These are phyloP conservation scores for Ziziphus jujuba DNA, from an alignment of 306 rosid species.

Conservation along the genomic window DNA sequence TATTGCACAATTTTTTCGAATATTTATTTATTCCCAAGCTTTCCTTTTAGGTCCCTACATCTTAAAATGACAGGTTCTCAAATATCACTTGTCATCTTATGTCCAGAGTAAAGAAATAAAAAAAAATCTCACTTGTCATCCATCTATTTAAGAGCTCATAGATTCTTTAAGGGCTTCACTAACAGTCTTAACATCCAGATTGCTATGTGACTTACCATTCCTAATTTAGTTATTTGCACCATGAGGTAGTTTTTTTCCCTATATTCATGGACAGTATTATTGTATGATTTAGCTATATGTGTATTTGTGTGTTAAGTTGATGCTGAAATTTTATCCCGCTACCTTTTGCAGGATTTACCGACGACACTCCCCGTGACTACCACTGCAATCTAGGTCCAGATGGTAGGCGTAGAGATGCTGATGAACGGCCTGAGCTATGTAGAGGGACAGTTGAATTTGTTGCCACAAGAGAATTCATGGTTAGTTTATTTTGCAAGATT, in stretches of 20 bases:
- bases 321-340: conserved; percentile 6
- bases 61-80: too few relatives aligned
- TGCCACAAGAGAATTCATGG: conserved; percentile 96
- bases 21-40: too few relatives aligned
- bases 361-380: conserved; percentile 97
- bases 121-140: too few relatives aligned
- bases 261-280: conserved; percentile 8
- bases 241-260: background rate
- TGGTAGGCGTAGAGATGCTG: conserved; percentile 96
- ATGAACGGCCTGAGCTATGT: conserved; percentile 93
- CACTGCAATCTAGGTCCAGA: conserved; percentile 99
- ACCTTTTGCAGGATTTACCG: conserved; percentile 76
- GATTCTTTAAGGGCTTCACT: background rate
- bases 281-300: background rate
- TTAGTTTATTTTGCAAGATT: conserved; percentile 41
- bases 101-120: too few relatives aligned
- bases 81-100: too few relatives aligned
- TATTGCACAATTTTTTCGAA: too few relatives aligned
- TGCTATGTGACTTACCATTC: conserved; percentile 1
- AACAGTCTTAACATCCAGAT: background rate
- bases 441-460: conserved; percentile 98
- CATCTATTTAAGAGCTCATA: background rate
- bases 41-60: too few relatives aligned
- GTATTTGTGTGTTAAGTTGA: background rate
- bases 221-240: background rate